phyloP scores from a whole-genome alignment of 768 basidiomycete species.

The Heimioporus sp. region DNA sequence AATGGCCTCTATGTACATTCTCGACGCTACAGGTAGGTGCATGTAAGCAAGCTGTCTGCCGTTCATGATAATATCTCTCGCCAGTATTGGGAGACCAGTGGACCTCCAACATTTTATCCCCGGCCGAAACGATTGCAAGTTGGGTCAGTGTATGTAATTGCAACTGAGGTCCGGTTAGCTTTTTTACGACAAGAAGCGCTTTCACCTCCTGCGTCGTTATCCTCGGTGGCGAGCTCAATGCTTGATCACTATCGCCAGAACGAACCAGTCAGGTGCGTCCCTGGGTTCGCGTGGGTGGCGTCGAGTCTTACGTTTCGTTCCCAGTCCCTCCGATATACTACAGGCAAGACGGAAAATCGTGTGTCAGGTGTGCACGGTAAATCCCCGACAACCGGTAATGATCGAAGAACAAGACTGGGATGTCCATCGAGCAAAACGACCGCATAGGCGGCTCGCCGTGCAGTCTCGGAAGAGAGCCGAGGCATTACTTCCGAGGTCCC shows the following conservation, averaged over 20 bases:
- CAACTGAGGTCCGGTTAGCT: constrained; percentile 28
- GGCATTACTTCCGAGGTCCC: neutral
- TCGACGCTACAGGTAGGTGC: constrained; percentile 65
- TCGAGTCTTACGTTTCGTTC: constrained; percentile 9
- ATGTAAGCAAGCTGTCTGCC: neutral
- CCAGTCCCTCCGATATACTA: constrained; percentile 58
- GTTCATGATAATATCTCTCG: neutral
- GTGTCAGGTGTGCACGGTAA: constrained; percentile 62
- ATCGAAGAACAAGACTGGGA: constrained; percentile 60
- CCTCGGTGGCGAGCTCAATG: constrained; percentile 51
- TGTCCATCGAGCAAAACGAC: constrained; percentile 52
- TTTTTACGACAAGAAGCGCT: constrained; percentile 52
- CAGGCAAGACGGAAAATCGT: constrained; percentile 53
- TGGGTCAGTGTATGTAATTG: constrained; percentile 24
- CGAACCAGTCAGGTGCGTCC: constrained; percentile 47
- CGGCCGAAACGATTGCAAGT: constrained; percentile 48
- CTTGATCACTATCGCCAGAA: constrained; percentile 40
- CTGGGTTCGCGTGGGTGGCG: constrained; percentile 1
- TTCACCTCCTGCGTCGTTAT: constrained; percentile 57
- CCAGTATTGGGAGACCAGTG: constrained; percentile 56
- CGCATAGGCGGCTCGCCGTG: constrained; percentile 49
- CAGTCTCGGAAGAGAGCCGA: constrained; percentile 22
- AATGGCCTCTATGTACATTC: constrained; percentile 49
- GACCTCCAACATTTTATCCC: constrained; percentile 51
- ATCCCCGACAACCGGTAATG: constrained; percentile 57